phyloP scores from a whole-genome alignment of 1,139 yeast species.

The Zygosaccharomyces pseudobailii region DNA sequence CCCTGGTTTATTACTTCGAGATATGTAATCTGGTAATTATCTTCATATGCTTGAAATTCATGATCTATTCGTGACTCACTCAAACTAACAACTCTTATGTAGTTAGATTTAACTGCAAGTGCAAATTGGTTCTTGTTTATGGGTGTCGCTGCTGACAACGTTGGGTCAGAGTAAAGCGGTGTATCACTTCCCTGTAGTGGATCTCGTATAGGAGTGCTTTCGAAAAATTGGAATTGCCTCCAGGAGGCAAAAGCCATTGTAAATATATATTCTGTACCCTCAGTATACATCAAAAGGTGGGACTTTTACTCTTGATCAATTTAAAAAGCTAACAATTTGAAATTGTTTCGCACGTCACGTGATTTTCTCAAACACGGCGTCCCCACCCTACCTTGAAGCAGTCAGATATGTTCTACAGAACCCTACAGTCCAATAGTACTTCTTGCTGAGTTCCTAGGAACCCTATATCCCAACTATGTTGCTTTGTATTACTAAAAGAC shows the following conservation, averaged over 20 bases:
- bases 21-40: slow-evolving; percentile 58
- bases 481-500: slow-evolving; percentile 13
- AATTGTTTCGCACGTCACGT: not conserved
- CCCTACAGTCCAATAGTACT: not conserved
- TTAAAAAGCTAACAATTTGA: no score
- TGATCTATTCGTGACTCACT: slow-evolving; percentile 42
- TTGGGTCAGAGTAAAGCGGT: slow-evolving; percentile 73
- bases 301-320: no score
- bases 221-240: slow-evolving; percentile 89
- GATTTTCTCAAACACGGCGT: not conserved
- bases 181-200: slow-evolving; percentile 62
- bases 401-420: not conserved
- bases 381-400: no score
- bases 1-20: slow-evolving; percentile 46
- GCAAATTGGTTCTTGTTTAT: slow-evolving; percentile 46
- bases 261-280: no score
- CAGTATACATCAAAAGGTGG: no score
- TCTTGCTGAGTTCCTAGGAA: not conserved
- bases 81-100: slow-evolving; percentile 54
- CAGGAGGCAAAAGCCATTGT: slow-evolving; percentile 50
- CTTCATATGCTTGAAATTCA: slow-evolving; percentile 59
- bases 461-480: slow-evolving; percentile 11
- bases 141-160: slow-evolving; percentile 58
- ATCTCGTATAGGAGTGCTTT: slow-evolving; percentile 75
- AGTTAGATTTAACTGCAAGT: slow-evolving; percentile 52